Conservation (phyloP, 2,329 filamentous ascomycete species). For the Furcasterigmium furcatum region DNA sequence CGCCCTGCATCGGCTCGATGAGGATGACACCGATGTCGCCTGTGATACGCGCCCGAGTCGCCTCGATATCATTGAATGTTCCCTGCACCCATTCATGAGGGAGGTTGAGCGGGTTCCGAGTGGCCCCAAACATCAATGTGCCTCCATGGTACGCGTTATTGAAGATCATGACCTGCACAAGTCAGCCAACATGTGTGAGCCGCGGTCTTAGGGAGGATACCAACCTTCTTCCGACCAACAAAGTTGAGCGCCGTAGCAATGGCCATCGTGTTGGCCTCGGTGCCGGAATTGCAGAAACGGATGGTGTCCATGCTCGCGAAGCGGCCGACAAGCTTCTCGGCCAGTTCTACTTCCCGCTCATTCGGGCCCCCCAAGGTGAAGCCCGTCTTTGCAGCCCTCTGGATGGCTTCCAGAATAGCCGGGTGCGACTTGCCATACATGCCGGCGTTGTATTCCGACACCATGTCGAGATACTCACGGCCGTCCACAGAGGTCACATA, state of each 20-base stretch:
- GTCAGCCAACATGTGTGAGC: background rate
- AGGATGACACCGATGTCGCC: constrained; percentile 59
- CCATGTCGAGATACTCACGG: constrained; percentile 53
- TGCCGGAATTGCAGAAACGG: constrained; percentile 64
- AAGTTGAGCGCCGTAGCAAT: constrained; percentile 49
- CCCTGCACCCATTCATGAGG: constrained; percentile 55
- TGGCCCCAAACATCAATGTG: constrained; percentile 29
- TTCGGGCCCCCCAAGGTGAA: constrained; percentile 53
- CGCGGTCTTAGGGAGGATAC: background rate
- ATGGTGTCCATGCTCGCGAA: constrained; percentile 51
- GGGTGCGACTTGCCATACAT: constrained; percentile 65
- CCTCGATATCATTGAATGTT: constrained; percentile 57
- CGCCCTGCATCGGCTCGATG: constrained; percentile 64
- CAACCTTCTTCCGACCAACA: constrained; percentile 38
- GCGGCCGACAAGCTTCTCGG: constrained; percentile 46
- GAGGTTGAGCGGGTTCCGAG: constrained; percentile 38
- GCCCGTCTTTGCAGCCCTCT: constrained; percentile 40
- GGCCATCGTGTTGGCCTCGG: constrained; percentile 61
- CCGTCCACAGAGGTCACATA: constrained; percentile 38
- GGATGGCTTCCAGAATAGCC: constrained; percentile 45
- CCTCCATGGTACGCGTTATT: constrained; percentile 49
- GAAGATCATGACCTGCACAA: constrained; percentile 36
- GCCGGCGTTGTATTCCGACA: constrained; percentile 62
- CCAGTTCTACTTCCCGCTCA: constrained; percentile 47
- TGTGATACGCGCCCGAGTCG: constrained; percentile 36